These are phyloP conservation scores for Fusarium begoniae DNA, from an alignment of 2,329 filamentous ascomycete species.

Conservation along the genomic window DNA sequence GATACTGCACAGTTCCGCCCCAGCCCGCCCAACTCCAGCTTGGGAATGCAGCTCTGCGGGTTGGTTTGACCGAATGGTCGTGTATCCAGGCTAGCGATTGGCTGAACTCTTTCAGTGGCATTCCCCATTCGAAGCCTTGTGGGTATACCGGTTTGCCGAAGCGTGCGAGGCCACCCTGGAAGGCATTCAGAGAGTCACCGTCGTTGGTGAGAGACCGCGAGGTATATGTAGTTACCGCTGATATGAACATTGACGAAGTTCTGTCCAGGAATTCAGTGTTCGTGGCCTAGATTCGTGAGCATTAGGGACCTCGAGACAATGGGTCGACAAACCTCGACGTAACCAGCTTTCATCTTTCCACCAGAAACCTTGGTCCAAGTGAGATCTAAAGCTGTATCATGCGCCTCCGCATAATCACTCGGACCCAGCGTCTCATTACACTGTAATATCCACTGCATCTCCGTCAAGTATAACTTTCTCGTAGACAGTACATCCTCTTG, in stretches of 20 bases:
- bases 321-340: neutral
- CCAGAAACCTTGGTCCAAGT: neutral
- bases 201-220: neutral
- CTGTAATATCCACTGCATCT: neutral
- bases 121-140: neutral
- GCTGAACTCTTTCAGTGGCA: neutral
- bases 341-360: neutral
- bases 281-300: neutral
- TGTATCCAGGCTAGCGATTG: neutral
- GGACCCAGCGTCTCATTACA: neutral
- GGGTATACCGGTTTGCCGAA: neutral
- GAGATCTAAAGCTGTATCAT: neutral
- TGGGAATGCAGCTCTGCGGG: neutral
- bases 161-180: neutral
- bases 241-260: neutral
- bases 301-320: accelerated
- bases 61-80: neutral
- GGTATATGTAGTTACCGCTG: accelerated
- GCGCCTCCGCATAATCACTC: neutral
- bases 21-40: neutral
- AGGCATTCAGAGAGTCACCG: neutral
- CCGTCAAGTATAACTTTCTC: neutral
- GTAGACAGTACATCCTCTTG: neutral
- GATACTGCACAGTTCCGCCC: neutral
- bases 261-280: neutral